Base-by-base conservation (phyloP, 139 green algal genomes). In the Edaphochlamys debaryana region DNA sequence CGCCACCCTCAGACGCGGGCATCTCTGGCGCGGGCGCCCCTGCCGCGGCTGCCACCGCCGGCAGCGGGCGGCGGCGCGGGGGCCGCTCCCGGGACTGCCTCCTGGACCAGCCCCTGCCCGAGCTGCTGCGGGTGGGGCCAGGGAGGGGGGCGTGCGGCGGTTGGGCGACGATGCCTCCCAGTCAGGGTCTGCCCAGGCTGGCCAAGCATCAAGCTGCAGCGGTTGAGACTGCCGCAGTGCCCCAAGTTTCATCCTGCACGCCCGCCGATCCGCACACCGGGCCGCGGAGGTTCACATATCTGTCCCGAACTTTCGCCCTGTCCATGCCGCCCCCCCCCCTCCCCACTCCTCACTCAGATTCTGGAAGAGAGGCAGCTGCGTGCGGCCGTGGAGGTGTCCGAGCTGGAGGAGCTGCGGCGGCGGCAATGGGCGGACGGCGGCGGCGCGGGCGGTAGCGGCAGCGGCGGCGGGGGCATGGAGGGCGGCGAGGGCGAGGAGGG, bases 281-380 rank as follows among this genome's bases (percentile, higher is more conserved):
- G 45, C 45, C 45, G 45, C 9, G 45, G 13, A 54, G 9, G 45
- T 54, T 54, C 11, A 9, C 45, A 54, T 9, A 22, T 54, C 45
- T 54, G 45, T n/a, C 45, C 45, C 45, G 45, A 54, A 13, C 45
- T 19, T 22, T 32, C 11, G 58, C 58, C 58, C 58, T 66, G 62
- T 7, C n/a, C 58, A 7, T 66, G 25, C 23, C 7, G 58, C 58
- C 17, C 25, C 27, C 25, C 58, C 23, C 58, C 58, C 23, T 22
- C 37, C n/a, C 37, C 17, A 30, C 3, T 23, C 13, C 45, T 4
- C 29, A 19, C 20, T 23, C 64, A 83, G 77, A 34, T 52, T 34
- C 64, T 83, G 77, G 77, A 83, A 32, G 48, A 75, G 7, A 45
- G 64, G 42, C 64, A 60, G 40, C 64, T 83, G 64, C 63, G 41